Evolutionary conservation across 2,329 filamentous ascomycete genomes (phyloP), one percentile per base, ranked within the genome.

Genomic region (Aureobasidium sp.): DNA sequence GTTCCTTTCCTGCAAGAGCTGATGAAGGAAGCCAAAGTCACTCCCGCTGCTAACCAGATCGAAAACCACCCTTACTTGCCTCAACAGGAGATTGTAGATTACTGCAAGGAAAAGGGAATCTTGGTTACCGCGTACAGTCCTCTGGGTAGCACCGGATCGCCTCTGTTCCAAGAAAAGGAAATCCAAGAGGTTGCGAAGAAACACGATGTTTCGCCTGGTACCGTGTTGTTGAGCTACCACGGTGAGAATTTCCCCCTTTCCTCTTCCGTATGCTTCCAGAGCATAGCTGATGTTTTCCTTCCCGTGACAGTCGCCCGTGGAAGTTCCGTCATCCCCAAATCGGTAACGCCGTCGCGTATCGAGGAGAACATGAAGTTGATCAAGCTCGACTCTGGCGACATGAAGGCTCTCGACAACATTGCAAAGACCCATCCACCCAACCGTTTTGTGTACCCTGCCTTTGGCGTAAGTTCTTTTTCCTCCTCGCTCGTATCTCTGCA

Each of bases 41-140:
- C 83, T 9, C 85, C 85, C 6, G 85, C 84, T 61, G 81, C 84
- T 69, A 87, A 88, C 76, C 85, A 89, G 76, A 88, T 88, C 69
- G 86, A 89, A 74, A 88, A 88, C 77, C 84, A 88, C 76, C 86
- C 86, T 15, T 80, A 80, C 7, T 81, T 88, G 11, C 86, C 86
- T 1, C 86, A 91, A 75, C 81, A 88, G 66, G 84, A 89, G 63
- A 83, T 90, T 62, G 82, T 87, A 62, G 82, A 88, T 64, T 81
- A 84, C 67, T 89, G 85, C 78, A 81, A 81, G 62, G 75, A 79
- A 61, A 86, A 87, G 73, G 83, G 82, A 60, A 89, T 91, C 63
- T 81, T 88, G 68, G 75, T 90, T 69, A 85, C 89, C 65, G 87
- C 87, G 17, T 91, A 90, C 77, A 77, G 74, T 61, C 78, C 78